Base-by-base conservation (phyloP, 2,329 filamentous ascomycete species). In the Amesomyces nigricolor region DNA sequence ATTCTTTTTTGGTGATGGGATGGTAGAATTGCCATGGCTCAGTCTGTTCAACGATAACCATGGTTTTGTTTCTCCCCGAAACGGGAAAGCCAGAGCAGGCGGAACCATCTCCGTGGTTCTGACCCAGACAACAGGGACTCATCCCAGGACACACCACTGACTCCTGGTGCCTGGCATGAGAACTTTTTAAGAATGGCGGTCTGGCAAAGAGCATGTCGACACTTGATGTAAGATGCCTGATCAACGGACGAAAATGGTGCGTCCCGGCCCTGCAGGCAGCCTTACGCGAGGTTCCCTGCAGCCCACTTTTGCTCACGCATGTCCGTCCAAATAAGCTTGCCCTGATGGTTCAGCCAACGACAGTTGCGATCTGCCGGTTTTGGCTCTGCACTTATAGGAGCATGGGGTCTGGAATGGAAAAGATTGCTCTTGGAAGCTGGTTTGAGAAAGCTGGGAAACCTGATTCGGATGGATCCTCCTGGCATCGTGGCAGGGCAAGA, bases 381-480 rank as follows among this genome's bases (percentile, higher is more conserved):
- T 26, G 22, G 13, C 4, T 37, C 8, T 37, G 9, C 45, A 37
- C 43, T 35, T n/a, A 17, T 6, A 9, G 32, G 9, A 44, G 52
- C 40, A 37, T 50, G 47, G 29, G 39, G 22, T 35, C 30, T 3
- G 35, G 40, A 35, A 19, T 4, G 22, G 37, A 38, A 51, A 35
- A 35, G 9, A 13, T 6, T 9, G 29, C 22, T 26, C 35, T 22
- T 47, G n/a, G 32, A 42, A 35, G 32, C 44, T n/a, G 40, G 51
- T 4, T 44, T 29, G 11, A 49, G n/a, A 22, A 32, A 10, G 5
- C 16, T 13, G 3, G 8, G 35, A 42, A 49, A 49, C 50, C 42
- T 38, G 50, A 46, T 49, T 53, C 39, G 45, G 22, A 48, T 37
- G 16, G 39, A 26, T 46, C 22, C 16, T 45, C 19, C 40, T 48